Conservation (phyloP, 2,329 filamentous ascomycete species). For the Clathrospora elynae region DNA sequence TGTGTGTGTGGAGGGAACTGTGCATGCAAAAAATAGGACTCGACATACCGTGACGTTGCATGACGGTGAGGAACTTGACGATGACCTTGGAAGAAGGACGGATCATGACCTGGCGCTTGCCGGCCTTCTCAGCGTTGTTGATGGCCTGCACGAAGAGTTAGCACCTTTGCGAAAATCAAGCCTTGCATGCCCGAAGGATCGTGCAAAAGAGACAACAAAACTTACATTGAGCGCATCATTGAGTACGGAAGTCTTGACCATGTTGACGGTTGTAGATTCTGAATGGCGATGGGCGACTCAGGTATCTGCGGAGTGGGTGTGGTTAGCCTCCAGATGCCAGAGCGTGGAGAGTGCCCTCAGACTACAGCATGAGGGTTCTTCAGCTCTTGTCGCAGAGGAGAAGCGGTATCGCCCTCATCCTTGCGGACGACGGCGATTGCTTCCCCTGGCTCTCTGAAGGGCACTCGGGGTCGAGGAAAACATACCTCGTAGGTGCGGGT, state of each 20-base stretch:
- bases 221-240: constrained; percentile 97
- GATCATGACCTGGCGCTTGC: constrained; percentile 99
- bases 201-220: no score
- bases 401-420: constrained; percentile 53
- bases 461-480: constrained; percentile 47
- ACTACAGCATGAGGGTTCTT: constrained; percentile 65
- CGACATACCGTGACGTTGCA: constrained; percentile 98
- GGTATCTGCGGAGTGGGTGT: constrained; percentile 58
- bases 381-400: constrained; percentile 62
- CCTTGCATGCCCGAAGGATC: no score
- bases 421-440: constrained; percentile 48
- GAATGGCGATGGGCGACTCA: constrained; percentile 67
- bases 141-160: no score
- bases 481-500: constrained; percentile 47
- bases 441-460: constrained; percentile 58
- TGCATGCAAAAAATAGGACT: constrained; percentile 13
- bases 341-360: constrained; percentile 70
- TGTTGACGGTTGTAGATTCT: constrained; percentile 86
- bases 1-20: constrained; percentile 28
- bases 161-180: no score
- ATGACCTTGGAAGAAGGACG: constrained; percentile 99
- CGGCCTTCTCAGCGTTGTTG: constrained; percentile 99
- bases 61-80: constrained; percentile 98
- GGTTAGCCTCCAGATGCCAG: constrained; percentile 69
- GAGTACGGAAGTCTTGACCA: constrained; percentile 99